Percentiles rank a stretch among this genome's conserved stretches.
Conservation (phyloP, 345 rosid species). For the Syzygium oleosum region DNA sequence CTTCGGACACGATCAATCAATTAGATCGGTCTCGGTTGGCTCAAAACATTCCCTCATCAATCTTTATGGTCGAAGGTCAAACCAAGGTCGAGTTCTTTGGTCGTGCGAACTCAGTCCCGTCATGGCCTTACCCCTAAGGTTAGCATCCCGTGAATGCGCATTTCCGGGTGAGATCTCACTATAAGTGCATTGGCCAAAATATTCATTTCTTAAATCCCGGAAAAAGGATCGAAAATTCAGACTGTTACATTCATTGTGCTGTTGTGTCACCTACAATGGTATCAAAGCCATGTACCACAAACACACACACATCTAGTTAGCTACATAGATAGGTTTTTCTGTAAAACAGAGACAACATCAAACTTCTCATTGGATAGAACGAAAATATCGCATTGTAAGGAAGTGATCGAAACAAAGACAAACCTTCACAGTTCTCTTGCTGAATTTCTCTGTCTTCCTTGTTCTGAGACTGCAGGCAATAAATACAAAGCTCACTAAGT, state of each 20-base stretch:
- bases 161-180: too few relatives aligned
- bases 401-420: neutral
- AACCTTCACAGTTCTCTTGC: constrained; percentile 92
- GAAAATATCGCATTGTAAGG: neutral
- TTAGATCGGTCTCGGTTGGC: too few relatives aligned
- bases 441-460: constrained; percentile 88
- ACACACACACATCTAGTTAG: neutral
- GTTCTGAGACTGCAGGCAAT: constrained; percentile 47
- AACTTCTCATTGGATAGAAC: neutral
- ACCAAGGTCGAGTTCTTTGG: too few relatives aligned
- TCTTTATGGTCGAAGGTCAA: too few relatives aligned
- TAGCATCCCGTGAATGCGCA: too few relatives aligned
- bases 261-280: constrained; percentile 60
- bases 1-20: too few relatives aligned
- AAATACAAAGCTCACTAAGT: neutral
- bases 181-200: too few relatives aligned
- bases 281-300: neutral
- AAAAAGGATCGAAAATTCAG: too few relatives aligned
- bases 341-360: neutral
- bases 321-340: neutral
- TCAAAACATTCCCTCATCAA: too few relatives aligned
- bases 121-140: too few relatives aligned
- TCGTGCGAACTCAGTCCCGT: too few relatives aligned
- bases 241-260: constrained; percentile 84
- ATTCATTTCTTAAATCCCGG: too few relatives aligned